Evolutionary conservation across 192 early-diverging fungal genomes (phyloP), one percentile per base, ranked within the genome.

Genomic region (Jimgerdemannia lactiflua): DNA sequence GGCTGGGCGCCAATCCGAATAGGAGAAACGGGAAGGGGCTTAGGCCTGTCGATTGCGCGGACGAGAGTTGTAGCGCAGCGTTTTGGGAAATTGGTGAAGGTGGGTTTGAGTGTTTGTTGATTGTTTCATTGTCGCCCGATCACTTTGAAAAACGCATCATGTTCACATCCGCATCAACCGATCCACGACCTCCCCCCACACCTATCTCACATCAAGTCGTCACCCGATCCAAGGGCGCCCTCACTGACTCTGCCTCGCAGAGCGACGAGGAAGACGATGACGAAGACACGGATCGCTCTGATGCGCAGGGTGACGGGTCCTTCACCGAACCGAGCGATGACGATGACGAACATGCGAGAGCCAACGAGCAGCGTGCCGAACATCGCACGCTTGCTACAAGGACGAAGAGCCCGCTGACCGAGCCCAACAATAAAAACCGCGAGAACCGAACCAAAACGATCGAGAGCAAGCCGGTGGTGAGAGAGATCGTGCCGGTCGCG

Each of bases 1-100:
- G 40, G 18, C 19, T 68, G 8, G 67, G 67, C 2, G 40, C 40
- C 9, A 68, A 68, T 18, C 67, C 67, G 40, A 68, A 68, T 19
- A 68, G 19, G 67, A 20, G 67, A 39, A 68, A 68, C 19, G 29
- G 67, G 8, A 20, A 41, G 67, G 40, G 40, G 19, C 19, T 68
- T 9, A 68, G 67, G 19, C 29, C 67, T 20, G 67, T 68, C 29
- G 67, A 68, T 18, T 68, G 67, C 67, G 67, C 67, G 8, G 67
- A 68, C 19, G 67, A 20, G 40, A 68, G 29, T 19, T 68, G 67
- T 18, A 41, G 7, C 40, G 67, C 7, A 9, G 67, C 67, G 19
- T 68, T 68, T 19, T 39, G 19, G 19, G 67, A 41, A 1, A 20
- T 68, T 41, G 40, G 9, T 39, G 67, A 68, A 68, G 67, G 67